These are phyloP conservation scores for Phytopythium delawarense DNA, from an alignment of 352 stramenopile genomes.

Conservation along the genomic window DNA sequence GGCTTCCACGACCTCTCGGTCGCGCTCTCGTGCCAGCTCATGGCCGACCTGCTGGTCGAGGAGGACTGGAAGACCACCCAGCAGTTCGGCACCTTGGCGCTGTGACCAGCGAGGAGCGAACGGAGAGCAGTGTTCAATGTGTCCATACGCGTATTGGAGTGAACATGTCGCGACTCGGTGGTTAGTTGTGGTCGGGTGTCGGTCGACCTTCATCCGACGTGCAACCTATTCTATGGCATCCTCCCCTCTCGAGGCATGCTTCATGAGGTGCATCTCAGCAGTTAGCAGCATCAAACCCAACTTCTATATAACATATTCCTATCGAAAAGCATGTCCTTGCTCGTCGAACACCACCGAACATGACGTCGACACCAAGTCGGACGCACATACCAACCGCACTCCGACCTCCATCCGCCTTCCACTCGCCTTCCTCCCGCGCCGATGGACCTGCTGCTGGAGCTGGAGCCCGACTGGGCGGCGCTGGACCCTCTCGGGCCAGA, in stretches of 20 bases:
- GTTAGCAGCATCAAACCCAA: too few relatives aligned
- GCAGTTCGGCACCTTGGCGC: slow-evolving; percentile 14
- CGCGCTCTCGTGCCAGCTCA: slow-evolving; percentile 22
- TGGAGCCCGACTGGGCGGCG: not conserved
- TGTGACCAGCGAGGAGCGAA: not conserved
- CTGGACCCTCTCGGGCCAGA: not conserved
- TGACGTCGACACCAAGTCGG: not conserved
- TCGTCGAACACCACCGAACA: not conserved
- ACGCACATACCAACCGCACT: not conserved
- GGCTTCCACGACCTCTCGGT: slow-evolving; percentile 26
- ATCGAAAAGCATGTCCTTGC: not conserved
- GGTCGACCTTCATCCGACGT: too few relatives aligned
- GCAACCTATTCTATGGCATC: too few relatives aligned
- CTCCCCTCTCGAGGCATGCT: too few relatives aligned
- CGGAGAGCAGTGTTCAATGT: not conserved
- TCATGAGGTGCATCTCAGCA: too few relatives aligned
- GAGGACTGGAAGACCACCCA: slow-evolving; percentile 37
- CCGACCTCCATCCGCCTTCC: not conserved
- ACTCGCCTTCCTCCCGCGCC: not conserved
- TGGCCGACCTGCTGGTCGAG: slow-evolving; percentile 35
- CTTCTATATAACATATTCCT: not conserved
- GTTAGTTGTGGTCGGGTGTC: too few relatives aligned
- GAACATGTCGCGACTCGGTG: too few relatives aligned
- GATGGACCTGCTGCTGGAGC: slow-evolving; percentile 3
- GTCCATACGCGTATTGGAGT: too few relatives aligned